Evolutionary conservation across 208 protist genomes (phyloP).

Genomic region (Leishmania amazonensis): DNA sequence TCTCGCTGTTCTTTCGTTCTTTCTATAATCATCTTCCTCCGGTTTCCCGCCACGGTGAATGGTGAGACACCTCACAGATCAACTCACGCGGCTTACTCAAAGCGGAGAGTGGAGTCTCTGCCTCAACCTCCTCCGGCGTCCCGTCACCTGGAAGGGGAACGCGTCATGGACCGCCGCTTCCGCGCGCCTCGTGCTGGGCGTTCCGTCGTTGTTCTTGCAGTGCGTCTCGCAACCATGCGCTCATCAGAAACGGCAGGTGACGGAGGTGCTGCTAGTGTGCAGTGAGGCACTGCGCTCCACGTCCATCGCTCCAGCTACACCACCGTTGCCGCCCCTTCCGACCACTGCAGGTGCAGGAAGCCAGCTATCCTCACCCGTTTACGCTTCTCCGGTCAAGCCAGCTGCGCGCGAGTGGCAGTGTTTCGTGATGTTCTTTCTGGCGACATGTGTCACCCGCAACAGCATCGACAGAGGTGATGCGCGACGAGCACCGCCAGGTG

Average conservation of each 20-base stretch:
- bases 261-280: not conserved
- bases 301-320: not conserved
- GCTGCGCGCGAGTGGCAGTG: not conserved
- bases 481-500: not conserved
- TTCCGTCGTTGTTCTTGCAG: not conserved
- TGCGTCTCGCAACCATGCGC: not conserved
- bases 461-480: not conserved
- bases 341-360: not conserved
- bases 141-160: not conserved
- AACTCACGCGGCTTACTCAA: conserved; percentile 3
- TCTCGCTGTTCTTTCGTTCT: not conserved
- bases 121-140: conserved; percentile 11
- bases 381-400: not conserved
- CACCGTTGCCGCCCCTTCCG: not conserved
- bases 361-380: not conserved
- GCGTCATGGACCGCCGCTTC: not conserved
- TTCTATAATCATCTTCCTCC: not conserved
- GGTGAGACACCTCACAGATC: not conserved
- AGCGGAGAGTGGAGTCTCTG: conserved; percentile 15
- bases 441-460: not conserved
- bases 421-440: not conserved
- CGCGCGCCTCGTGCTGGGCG: not conserved
- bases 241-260: not conserved
- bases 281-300: not conserved
- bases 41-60: not conserved